Base-by-base conservation (phyloP, 1,139 yeast genomes). In the Saccharomyces hybrid region DNA sequence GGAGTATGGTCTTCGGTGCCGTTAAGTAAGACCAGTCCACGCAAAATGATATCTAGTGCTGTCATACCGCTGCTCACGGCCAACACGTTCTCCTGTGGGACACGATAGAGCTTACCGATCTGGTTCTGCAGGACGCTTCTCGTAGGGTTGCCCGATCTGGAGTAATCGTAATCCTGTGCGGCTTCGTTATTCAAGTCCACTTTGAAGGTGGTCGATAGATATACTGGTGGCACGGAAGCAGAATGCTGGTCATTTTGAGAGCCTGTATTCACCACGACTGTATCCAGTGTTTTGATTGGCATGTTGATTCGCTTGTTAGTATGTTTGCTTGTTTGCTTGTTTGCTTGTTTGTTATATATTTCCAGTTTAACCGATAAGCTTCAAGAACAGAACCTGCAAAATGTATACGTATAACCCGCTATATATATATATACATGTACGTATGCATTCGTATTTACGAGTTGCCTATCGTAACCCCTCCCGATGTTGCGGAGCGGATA, bases 31-130 rank as follows among this genome's bases (percentile, higher is more conserved):
- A 34, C 95, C 88, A 7, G 93, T 87, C 59, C 76, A 75, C 64
- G 78, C 58, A 87, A 73, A 55, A 90, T 86, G 31, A 89, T 93
- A 68, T 90, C 97, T 60, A 88, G 76, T 57, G 96, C 90, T 7
- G 95, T 87, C 97, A 90, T 90, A 31, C 97, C 97, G 54, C 91
- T 83, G 42, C 91, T 83, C 11, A 90, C 96, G 3, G 95, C 96
- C 64, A 78, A 84, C 1, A 89, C 82, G 54, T 84, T 79, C 48
- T 78, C 74, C 9, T 95, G 91, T 60, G 78, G 78, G 85, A 88
- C 88, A 42, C 56, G 60, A 48, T 64, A 64, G 65, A 90, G 80
- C 61, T 82, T 80, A 51, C 88, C 84, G 64, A 90, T 69, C 64
- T 90, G 95, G 54, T 81, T 76, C 69, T 90, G 96, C 57, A 89